Evolutionary conservation across 345 rosid genomes (phyloP), one percentile per base, ranked within the genome.

Genomic region (Acer yangbiense): DNA sequence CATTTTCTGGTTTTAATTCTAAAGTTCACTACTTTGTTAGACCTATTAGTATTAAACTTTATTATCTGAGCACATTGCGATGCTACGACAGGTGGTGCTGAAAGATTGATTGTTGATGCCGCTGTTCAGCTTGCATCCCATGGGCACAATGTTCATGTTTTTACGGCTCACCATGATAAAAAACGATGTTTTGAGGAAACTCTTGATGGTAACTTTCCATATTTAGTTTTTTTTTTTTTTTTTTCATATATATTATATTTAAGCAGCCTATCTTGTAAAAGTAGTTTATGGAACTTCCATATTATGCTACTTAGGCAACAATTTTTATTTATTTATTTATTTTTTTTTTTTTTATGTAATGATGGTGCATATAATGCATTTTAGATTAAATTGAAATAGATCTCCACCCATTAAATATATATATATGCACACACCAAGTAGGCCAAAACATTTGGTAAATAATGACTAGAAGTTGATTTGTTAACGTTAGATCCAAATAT

Each of bases 121-220:
- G 97, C 97, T 3, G 96, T 95, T 81, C 94, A 90, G 78, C 96
- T 95, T 69, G 84, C 85, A 29, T 90, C 92, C 52, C 90, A 75
- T 16, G 99, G 97, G 61, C 99, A 93, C 69, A 83, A 86, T 57
- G 97, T 95, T 83, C 97, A 91, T 82, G 79, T 95, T 41, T 93
- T 92, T 75, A 93, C 99, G 3, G 88, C 99, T 83, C 96, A 93
- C 86, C 97, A 91, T 80, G 98, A 95, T 68, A 89, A 81, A 79
- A 88, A 76, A 75, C 85, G 93, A 73, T 95, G 98, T 80, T 93
- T 95, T 82, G 99, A 95, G 89, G 98, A 95, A 90, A 92, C 97
- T 72, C 81, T 92, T 68, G 81, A 89, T 0, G 97, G 97, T 89
- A 72, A 80, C 82, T 76, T 32, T 46, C 65, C 16, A 14, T 43